These are phyloP conservation scores for Coniochaeta sp. DNA, from an alignment of 2,329 filamentous ascomycete species.

Conservation along the genomic window DNA sequence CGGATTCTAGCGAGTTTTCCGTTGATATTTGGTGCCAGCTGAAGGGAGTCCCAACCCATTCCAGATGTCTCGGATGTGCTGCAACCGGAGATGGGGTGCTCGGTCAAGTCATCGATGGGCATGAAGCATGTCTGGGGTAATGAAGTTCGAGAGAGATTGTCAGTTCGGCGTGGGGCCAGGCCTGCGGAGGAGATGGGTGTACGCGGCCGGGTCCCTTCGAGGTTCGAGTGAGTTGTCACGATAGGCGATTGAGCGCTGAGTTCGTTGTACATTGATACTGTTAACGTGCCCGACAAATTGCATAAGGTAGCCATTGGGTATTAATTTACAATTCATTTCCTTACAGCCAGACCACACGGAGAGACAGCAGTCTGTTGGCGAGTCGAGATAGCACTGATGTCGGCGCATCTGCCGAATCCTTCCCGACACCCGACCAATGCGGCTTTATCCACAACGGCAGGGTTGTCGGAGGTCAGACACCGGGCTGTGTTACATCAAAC, in stretches of 20 bases:
- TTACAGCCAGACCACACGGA: no score
- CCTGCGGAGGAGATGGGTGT: neutral
- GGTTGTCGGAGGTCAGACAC: no score
- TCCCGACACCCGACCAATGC: no score
- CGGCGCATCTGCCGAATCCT: no score
- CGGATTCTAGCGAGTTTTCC: neutral
- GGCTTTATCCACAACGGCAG: no score
- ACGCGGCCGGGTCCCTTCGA: neutral
- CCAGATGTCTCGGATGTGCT: neutral
- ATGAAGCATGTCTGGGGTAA: neutral
- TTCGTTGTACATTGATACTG: neutral
- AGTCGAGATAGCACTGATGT: no score
- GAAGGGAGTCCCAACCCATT: neutral
- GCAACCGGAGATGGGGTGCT: neutral
- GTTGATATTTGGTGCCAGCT: neutral
- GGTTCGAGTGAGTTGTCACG: neutral
- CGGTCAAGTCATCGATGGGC: neutral
- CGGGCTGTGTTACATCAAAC: no score
- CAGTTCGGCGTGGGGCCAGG: neutral
- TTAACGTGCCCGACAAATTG: constrained; percentile 1
- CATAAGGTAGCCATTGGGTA: neutral
- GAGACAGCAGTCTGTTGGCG: no score
- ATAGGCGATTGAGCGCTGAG: neutral
- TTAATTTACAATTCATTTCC: neutral
- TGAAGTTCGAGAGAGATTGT: neutral